Evolutionary conservation across 371 early-diverging fungal genomes (phyloP).

Genomic region (Mortierella sp.): DNA sequence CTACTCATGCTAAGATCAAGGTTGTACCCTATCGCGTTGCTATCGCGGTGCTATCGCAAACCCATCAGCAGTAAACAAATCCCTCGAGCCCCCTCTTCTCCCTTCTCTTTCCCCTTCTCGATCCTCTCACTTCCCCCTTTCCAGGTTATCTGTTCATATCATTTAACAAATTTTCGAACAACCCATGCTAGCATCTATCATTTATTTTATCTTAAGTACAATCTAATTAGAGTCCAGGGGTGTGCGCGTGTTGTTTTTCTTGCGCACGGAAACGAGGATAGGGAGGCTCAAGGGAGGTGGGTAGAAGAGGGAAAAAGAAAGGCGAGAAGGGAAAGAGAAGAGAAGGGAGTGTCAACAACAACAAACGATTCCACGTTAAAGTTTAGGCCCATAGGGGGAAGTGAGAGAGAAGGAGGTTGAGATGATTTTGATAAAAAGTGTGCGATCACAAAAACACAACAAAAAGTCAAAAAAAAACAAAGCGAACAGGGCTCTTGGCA

Average conservation of each 20-base stretch:
- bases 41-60: background rate
- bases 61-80: background rate
- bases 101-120: background rate
- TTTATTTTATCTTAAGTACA: background rate
- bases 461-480: background rate
- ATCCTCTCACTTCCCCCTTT: background rate
- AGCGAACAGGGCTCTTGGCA: background rate
- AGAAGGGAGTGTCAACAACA: background rate
- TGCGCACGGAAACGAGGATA: background rate
- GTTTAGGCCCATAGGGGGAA: background rate
- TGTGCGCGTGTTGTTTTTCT: background rate
- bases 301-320: background rate
- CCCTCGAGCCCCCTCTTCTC: background rate
- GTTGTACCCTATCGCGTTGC: background rate
- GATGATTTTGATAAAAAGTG: background rate
- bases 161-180: background rate
- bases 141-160: background rate
- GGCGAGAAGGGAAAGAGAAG: background rate
- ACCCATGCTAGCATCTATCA: background rate
- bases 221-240: background rate
- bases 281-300: background rate
- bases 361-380: constrained; percentile 4
- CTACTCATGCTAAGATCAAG: background rate
- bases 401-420: background rate
- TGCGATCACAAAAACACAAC: constrained; percentile 2